These are phyloP conservation scores for Zarea fungicola DNA, from an alignment of 2,329 filamentous ascomycete species.

Conservation along the genomic window DNA sequence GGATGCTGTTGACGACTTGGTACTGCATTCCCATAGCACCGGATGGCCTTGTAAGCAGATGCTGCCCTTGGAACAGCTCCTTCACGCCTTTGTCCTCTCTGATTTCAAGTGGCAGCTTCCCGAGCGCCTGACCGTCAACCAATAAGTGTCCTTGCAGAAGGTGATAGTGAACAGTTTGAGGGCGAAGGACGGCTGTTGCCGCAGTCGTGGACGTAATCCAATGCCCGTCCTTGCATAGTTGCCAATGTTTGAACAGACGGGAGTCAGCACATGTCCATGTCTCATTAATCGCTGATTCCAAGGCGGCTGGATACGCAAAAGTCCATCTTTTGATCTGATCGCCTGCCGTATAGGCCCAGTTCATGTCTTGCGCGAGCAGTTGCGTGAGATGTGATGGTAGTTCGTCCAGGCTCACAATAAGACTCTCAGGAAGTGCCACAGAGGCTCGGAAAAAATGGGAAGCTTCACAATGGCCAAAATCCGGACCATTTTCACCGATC, in stretches of 20 bases:
- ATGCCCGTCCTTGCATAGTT: background rate
- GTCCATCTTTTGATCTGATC: background rate
- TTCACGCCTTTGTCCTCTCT: conserved; percentile 36
- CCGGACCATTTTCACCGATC: background rate
- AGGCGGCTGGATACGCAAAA: background rate
- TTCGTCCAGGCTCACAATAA: conserved; percentile 15
- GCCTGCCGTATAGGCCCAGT: conserved; percentile 13
- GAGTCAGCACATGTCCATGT: background rate
- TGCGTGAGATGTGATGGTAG: conserved; percentile 6
- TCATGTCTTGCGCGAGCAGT: conserved; percentile 20
- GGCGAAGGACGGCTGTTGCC: background rate
- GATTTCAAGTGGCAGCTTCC: conserved; percentile 48
- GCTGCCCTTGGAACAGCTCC: conserved; percentile 49
- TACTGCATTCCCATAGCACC: conserved; percentile 48
- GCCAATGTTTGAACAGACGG: background rate
- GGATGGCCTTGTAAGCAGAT: conserved; percentile 49
- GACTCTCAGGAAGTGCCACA: conserved; percentile 24
- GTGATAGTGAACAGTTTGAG: conserved; percentile 30
- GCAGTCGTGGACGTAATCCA: conserved; percentile 2
- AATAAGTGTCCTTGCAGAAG: conserved; percentile 27
- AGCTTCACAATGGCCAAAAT: conserved; percentile 4
- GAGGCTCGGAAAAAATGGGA: conserved; percentile 21
- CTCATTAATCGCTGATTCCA: background rate
- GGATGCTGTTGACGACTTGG: conserved; percentile 23
- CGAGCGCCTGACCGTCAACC: conserved; percentile 29